phyloP scores from a whole-genome alignment of 371 early-diverging fungal species.

The Apophysomyces sp. region DNA sequence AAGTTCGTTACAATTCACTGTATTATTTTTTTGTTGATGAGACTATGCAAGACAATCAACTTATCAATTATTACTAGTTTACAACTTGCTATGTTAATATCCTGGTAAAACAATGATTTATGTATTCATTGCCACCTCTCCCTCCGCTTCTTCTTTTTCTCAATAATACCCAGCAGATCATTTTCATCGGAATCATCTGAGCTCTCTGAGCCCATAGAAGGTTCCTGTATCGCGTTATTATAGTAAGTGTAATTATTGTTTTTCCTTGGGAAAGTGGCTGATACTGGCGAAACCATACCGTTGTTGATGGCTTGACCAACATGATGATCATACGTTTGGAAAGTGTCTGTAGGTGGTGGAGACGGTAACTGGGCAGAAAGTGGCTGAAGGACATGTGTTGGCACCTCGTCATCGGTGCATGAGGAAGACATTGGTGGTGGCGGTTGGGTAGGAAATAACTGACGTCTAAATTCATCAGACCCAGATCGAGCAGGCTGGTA shows the following conservation, averaged over 20 bases:
- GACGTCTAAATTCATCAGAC: background rate
- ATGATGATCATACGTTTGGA: background rate
- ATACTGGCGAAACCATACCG: background rate
- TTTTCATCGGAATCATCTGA: constrained; percentile 4
- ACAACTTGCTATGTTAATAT: no score
- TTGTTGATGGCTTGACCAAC: background rate
- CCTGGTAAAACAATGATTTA: no score
- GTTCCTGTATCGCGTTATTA: background rate
- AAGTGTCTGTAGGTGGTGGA: background rate
- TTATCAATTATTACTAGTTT: background rate
- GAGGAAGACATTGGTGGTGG: background rate
- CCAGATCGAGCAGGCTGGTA: background rate
- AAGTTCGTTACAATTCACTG: background rate
- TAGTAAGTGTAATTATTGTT: background rate
- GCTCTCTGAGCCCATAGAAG: background rate
- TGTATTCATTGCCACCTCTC: background rate
- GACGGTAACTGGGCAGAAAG: background rate
- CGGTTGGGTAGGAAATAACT: background rate
- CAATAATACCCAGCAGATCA: constrained; percentile 7
- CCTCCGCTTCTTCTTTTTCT: constrained; percentile 1
- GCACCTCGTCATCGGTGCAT: background rate
- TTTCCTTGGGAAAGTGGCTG: background rate
- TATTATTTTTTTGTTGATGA: background rate
- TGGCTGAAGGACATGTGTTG: background rate
- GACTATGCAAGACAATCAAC: background rate